Evolutionary conservation across 2,329 filamentous ascomycete species (phyloP).

Genomic region (Ascochyta pisi): DNA sequence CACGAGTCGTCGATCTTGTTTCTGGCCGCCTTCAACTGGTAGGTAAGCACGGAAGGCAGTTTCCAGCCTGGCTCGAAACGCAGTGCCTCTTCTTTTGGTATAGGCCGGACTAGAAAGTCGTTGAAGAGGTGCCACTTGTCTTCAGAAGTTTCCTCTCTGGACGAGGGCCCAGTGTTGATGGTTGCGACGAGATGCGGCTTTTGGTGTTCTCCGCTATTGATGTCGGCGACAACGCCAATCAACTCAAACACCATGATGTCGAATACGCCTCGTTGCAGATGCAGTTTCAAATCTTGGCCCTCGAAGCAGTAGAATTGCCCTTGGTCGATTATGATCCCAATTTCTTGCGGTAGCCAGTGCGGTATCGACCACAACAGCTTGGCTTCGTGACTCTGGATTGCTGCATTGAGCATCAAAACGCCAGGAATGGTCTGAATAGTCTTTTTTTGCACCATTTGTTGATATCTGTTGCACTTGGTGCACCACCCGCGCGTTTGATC

Average conservation of each 20-base stretch:
- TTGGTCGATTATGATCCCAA: constrained; percentile 87
- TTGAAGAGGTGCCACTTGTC: constrained; percentile 96
- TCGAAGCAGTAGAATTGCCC: constrained; percentile 97
- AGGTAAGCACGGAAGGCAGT: constrained; percentile 84
- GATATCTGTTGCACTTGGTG: constrained; percentile 86
- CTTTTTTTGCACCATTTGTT: constrained; percentile 84
- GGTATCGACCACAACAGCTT: constrained; percentile 86
- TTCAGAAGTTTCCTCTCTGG: constrained; percentile 63
- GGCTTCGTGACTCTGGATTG: constrained; percentile 75
- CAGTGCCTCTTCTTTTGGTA: constrained; percentile 82
- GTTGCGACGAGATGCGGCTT: constrained; percentile 91
- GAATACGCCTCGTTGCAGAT: constrained; percentile 79
- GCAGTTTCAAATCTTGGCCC: constrained; percentile 83
- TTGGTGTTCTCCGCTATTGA: constrained; percentile 83
- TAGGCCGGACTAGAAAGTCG: constrained; percentile 87
- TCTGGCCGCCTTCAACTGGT: constrained; percentile 80
- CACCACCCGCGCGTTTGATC: constrained; percentile 93
- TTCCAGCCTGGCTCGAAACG: constrained; percentile 94
- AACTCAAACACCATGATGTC: constrained; percentile 90
- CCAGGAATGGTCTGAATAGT: constrained; percentile 81
- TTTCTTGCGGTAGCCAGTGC: constrained; percentile 91
- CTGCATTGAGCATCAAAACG: constrained; percentile 86
- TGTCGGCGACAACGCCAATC: constrained; percentile 86
- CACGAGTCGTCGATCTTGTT: constrained; percentile 85
- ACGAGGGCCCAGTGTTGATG: constrained; percentile 79